Conservation (phyloP, 164 flowering plant species). For the Kingdonia uniflora region DNA sequence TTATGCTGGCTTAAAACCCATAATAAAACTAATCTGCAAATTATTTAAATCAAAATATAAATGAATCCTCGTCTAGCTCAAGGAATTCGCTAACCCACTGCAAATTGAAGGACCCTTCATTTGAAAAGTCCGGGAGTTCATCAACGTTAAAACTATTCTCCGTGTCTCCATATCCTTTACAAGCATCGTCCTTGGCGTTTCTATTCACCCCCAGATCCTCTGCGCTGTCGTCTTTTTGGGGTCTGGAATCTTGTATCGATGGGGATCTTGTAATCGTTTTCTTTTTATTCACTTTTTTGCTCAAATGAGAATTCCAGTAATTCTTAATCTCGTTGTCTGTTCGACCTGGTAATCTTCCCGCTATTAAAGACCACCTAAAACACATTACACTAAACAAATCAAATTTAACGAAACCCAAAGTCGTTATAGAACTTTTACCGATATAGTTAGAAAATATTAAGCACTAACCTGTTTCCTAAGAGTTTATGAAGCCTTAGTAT, state of each 20-base stretch:
- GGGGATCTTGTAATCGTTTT: not conserved
- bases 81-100: slow-evolving; percentile 11
- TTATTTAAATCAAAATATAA: not conserved
- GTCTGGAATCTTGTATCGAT: slow-evolving; percentile 1
- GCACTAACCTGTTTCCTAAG: slow-evolving; percentile 9
- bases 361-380: slow-evolving; percentile 13
- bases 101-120: slow-evolving; percentile 5
- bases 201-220: not conserved
- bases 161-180: not conserved
- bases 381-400: not conserved
- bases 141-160: slow-evolving; percentile 5
- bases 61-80: slow-evolving; percentile 2
- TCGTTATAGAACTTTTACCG: no score
- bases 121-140: slow-evolving; percentile 11
- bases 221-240: not conserved
- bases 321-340: slow-evolving; percentile 16
- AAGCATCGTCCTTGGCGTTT: slow-evolving; percentile 1
- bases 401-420: not conserved
- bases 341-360: slow-evolving; percentile 11
- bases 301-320: slow-evolving; percentile 16
- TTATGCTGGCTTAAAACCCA: no score
- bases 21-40: no score
- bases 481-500: slow-evolving; percentile 12
- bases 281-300: slow-evolving; percentile 9
- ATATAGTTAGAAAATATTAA: not conserved